These are phyloP conservation scores for Cryptococcus sp. DNA, from an alignment of 1,284 basidiomycete species.

Conservation along the genomic window DNA sequence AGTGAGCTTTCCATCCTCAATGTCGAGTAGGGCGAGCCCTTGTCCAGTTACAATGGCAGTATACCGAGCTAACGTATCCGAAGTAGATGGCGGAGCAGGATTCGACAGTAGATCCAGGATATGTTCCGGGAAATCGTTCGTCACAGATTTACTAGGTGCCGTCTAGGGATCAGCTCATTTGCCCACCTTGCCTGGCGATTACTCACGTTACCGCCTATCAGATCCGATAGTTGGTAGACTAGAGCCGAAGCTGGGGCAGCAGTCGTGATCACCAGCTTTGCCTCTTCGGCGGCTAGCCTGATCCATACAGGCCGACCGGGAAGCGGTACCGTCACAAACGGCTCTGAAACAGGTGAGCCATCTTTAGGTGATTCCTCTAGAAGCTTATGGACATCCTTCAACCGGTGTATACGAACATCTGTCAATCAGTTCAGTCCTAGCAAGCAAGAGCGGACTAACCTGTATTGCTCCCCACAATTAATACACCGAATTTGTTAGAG, in stretches of 20 bases:
- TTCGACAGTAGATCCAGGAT: conserved; percentile 49
- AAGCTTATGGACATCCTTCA: conserved; percentile 28
- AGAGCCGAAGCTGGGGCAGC: conserved; percentile 24
- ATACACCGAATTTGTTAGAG: conserved; percentile 41
- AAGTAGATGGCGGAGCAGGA: conserved; percentile 32
- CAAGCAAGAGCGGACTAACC: conserved; percentile 23
- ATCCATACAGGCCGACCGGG: conserved; percentile 44
- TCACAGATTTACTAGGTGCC: conserved; percentile 31
- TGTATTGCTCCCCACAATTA: conserved; percentile 44
- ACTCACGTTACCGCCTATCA: conserved; percentile 38
- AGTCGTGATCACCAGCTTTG: conserved; percentile 35
- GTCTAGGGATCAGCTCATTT: conserved; percentile 35
- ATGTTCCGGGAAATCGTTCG: conserved; percentile 30
- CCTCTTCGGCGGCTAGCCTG: conserved; percentile 41
- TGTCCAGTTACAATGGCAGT: conserved; percentile 42
- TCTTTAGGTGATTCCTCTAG: conserved; percentile 33
- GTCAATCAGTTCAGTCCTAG: neutral
- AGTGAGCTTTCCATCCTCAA: conserved; percentile 25
- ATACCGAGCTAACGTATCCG: conserved; percentile 37
- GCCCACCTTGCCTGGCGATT: neutral
- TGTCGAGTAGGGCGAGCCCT: conserved; percentile 39
- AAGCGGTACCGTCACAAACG: conserved; percentile 23
- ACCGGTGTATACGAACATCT: conserved; percentile 40
- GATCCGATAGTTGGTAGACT: conserved; percentile 31
- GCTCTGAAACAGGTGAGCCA: conserved; percentile 18